Evolutionary conservation across 345 rosid species (phyloP).

Genomic region (Eutrema japonicum): DNA sequence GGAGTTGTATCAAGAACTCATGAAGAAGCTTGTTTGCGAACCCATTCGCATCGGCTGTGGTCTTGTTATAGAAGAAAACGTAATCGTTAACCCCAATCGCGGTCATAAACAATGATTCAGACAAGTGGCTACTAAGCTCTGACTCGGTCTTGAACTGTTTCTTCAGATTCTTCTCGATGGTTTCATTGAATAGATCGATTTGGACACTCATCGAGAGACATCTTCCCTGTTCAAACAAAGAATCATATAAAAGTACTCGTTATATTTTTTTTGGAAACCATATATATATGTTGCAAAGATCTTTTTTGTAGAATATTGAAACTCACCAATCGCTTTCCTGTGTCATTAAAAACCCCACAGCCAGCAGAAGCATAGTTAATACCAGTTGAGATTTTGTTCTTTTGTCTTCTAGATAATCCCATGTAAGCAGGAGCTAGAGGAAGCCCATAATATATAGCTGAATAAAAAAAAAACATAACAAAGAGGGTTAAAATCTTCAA

Average conservation of each 20-base stretch:
- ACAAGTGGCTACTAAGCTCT: constrained; percentile 33
- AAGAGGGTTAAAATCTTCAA: background rate
- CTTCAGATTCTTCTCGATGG: constrained; percentile 31
- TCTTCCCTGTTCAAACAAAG: constrained; percentile 34
- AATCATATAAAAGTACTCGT: background rate
- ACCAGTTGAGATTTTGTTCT: constrained; percentile 32
- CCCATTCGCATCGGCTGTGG: background rate
- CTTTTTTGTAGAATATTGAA: background rate
- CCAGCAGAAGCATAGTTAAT: constrained; percentile 41
- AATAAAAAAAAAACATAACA: constrained; percentile 1
- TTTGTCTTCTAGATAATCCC: constrained; percentile 36
- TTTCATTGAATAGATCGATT: constrained; percentile 31
- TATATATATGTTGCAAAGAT: background rate
- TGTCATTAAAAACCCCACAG: constrained; percentile 32
- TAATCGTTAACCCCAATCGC: constrained; percentile 44
- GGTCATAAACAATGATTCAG: constrained; percentile 36
- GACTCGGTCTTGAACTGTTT: constrained; percentile 18
- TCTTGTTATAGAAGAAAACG: background rate
- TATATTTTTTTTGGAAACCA: background rate
- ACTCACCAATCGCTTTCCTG: constrained; percentile 9
- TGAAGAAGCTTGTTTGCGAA: constrained; percentile 36
- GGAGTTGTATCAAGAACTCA: constrained; percentile 25
- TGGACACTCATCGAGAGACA: constrained; percentile 44
- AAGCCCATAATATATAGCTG: constrained; percentile 41
- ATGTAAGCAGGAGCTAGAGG: constrained; percentile 42